Evolutionary conservation across 345 rosid species (phyloP).

Genomic region (Euphorbia lathyris): DNA sequence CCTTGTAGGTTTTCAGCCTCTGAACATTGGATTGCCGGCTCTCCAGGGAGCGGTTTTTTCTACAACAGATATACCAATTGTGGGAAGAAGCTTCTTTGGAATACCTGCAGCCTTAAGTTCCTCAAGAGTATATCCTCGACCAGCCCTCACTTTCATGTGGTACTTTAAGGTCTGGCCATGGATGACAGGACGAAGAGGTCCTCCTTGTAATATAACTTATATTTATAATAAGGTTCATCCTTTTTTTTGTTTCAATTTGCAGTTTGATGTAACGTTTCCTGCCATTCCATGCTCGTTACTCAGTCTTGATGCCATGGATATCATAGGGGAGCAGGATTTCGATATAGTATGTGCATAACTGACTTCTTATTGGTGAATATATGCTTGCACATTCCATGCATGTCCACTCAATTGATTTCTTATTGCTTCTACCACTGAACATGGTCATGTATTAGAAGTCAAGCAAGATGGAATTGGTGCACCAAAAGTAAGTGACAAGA

Average conservation of each 20-base stretch:
- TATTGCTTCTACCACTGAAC: slow-evolving; percentile 11
- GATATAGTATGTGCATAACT: slow-evolving; percentile 23
- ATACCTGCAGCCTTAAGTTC: slow-evolving; percentile 95
- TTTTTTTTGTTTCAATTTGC: slow-evolving; percentile 5
- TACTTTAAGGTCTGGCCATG: slow-evolving; percentile 52
- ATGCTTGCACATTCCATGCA: not conserved
- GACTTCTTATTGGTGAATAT: not conserved
- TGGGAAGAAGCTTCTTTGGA: slow-evolving; percentile 78
- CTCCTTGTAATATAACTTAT: slow-evolving; percentile 24
- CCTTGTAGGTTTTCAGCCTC: slow-evolving; percentile 88
- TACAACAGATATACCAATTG: slow-evolving; percentile 70
- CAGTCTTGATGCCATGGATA: slow-evolving; percentile 32
- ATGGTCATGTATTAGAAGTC: slow-evolving; percentile 26
- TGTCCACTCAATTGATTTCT: not conserved
- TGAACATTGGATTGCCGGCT: slow-evolving; percentile 75
- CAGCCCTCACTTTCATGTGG: slow-evolving; percentile 89
- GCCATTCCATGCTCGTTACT: slow-evolving; percentile 29
- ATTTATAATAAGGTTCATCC: too few relatives aligned
- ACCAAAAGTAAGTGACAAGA: slow-evolving; percentile 19
- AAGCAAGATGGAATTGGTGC: slow-evolving; percentile 33
- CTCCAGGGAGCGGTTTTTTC: slow-evolving; percentile 71
- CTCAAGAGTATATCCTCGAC: slow-evolving; percentile 81
- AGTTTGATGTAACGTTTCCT: slow-evolving; percentile 37
- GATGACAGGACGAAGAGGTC: slow-evolving; percentile 78
- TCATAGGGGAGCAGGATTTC: slow-evolving; percentile 34